Evolutionary conservation across 2,329 filamentous ascomycete genomes (phyloP), one percentile per base, ranked within the genome.

Genomic region (Pseudogymnoascus destructans): DNA sequence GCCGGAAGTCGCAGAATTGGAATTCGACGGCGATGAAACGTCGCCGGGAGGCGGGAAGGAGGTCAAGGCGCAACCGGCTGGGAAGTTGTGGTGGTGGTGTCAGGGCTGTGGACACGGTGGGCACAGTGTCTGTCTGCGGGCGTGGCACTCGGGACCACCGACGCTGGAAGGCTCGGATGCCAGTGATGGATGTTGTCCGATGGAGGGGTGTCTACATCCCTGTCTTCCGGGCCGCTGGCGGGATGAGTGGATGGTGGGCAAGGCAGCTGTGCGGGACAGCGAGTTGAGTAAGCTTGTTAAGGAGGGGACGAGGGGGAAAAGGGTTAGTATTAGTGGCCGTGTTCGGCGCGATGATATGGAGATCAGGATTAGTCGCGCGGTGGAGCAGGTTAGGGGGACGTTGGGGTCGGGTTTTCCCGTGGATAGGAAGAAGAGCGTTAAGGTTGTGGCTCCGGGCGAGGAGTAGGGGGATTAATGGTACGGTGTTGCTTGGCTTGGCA

Each of bases 141-240:
- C 73, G 1, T 85, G 82, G 82, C 81, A 85, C 66, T 73, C 73
- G 0, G 63, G 61, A 6, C 60, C 61, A 2, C 30, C 54, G 32
- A 38, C 32, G 3, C 30, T 35, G 11, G 61, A 65, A 49, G 70
- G 66, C 1, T 67, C 67, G 1, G 72, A 72, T 15, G 69, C 71
- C 7, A 74, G 62, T 30, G 79, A 77, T 54, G 82, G 82, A 0
- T 82, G 77, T 67, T 85, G 82, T 62, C 81, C 82, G 1, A 69
- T 82, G n/a, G 80, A 84, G 61, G 81, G 82, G 0, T 85, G 82
- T 65, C 77, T 81, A 2, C 82, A 85, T 64, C 79, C 79, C 25
- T 85, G 82, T 61, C 73, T 85, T 0, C 80, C 80, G 0, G 79
- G 80, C 0, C 72, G 71, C 33, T 82, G 80, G 70, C 74, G 78